These are phyloP conservation scores for Echeveria elegans DNA, from an alignment of 164 flowering plant species.

Conservation along the genomic window DNA sequence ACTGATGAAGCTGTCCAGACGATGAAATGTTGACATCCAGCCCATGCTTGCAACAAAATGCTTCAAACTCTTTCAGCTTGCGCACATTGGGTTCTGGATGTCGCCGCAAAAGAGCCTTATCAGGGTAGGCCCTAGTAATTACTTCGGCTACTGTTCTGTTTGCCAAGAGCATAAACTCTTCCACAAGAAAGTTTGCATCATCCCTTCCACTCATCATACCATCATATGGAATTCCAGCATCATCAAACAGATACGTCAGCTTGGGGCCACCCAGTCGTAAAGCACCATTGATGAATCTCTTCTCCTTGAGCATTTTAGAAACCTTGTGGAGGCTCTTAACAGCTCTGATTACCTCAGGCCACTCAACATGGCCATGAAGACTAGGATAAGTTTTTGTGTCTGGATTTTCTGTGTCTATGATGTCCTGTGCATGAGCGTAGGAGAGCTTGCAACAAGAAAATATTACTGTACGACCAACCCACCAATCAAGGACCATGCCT, in stretches of 20 bases:
- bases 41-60: conserved; percentile 69
- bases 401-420: conserved; percentile 38
- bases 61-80: conserved; percentile 73
- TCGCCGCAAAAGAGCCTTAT: conserved; percentile 69
- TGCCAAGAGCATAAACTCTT: conserved; percentile 96
- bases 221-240: conserved; percentile 63
- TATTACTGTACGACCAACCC: conserved; percentile 88
- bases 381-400: conserved; percentile 24
- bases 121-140: conserved; percentile 72
- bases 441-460: conserved; percentile 91
- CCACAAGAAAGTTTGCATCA: conserved; percentile 69
- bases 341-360: conserved; percentile 57
- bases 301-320: conserved; percentile 51
- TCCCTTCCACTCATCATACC: conserved; percentile 31
- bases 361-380: conserved; percentile 51
- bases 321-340: conserved; percentile 47
- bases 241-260: conserved; percentile 55
- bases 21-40: conserved; percentile 68
- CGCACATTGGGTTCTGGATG: conserved; percentile 80
- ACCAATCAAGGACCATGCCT: conserved; percentile 59
- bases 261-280: conserved; percentile 61
- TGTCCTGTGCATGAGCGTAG: conserved; percentile 70
- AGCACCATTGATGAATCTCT: conserved; percentile 56
- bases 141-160: conserved; percentile 84
- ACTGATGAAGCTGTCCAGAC: conserved; percentile 55